Base-by-base conservation (phyloP, 1,139 yeast genomes). In the Sugiyamaella japonica region DNA sequence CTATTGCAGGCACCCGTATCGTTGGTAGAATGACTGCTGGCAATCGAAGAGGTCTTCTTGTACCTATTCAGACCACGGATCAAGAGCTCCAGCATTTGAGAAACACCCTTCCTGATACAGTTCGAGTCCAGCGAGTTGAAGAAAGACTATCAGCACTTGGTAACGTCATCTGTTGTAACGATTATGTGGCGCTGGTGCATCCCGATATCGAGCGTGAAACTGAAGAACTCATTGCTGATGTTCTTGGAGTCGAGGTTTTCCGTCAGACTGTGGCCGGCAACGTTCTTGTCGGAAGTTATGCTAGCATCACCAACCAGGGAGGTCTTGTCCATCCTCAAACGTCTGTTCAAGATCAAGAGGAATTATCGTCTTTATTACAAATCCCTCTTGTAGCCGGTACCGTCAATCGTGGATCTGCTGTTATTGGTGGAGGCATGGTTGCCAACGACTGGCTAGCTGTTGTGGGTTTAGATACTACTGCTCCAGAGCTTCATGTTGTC, bases 121-220 rank as follows among this genome's bases (percentile, higher is more conserved):
- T 95, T 62, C 90, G 88, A 75, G 89, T 95, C 66, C 99, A 95
- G 77, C 84, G 99, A 73, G 97, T 95, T 45, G 99, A 95, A 76
- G 99, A 95, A 76, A 84, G 99, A 70, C 79, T 95, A 62, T 87
- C 96, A 48, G 99, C 99, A 9, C 77, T 95, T 62, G 99, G 99
- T 64, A 95, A 95, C 66, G 99, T 95, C 61, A 90, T 95, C 68
- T 93, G 99, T 74, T 93, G 99, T 76, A 95, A 95, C 75, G 99
- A 95, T 74, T 95, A 95, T 72, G 99, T 95, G 65, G 99, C 99
- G 3, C 80, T 95, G 61, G 99, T 95, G 52, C 99, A 95, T 73
- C 99, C 99, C 52, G 99, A 95, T 76, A 89, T 95, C 63, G 99
- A 95, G 78, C 85, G 99, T 71, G 99, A 95, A 75, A 95, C 99